Evolutionary conservation across 2,329 filamentous ascomycete genomes (phyloP), one percentile per base, ranked within the genome.

Genomic region (Nakataea oryzae): DNA sequence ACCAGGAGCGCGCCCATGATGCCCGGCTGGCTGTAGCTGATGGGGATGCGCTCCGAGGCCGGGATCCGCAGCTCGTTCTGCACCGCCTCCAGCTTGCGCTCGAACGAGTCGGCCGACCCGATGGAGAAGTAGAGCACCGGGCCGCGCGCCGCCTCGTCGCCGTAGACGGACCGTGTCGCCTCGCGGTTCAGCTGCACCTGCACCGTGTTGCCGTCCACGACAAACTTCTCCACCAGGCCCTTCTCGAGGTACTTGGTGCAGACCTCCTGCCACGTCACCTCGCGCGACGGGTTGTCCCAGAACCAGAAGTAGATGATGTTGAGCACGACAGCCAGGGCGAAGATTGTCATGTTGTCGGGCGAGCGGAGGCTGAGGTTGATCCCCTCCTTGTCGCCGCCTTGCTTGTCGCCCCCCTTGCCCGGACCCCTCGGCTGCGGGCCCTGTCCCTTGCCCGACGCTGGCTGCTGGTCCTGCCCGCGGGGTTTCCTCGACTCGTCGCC

Each of bases 241-340:
- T 96, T 97, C 76, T 97, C 92, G 64, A 99, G 81, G 80, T 96
- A 97, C 34, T 91, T 95, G 68, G 86, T 93, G 65, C 90, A 83
- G 77, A 99, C 91, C 76, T 99, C 95, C 76, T 99, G 93, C 91
- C 92, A 99, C 62, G 95, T 97, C 63, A 99, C 58, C 72, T 99
- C 93, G 70, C 86, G 72, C 13, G 71, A 71, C 47, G 76, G 75
- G 66, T 80, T 77, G 59, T 70, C 68, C 27, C 75, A 74, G 65
- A 79, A 76, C 29, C 78, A 67, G 65, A 75, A 75, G 61, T 73
- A 72, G 60, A 76, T 74, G 61, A 79, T 65, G 29, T 30, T 41
- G 29, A 57, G 27, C 7, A 24, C 50, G 29, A 57, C 50, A 14
- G 34, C 54, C 12, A 41, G 24, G 9, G 59, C 59, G 9, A 50